Evolutionary conservation across 2,329 filamentous ascomycete species (phyloP).

Genomic region (Tolypocladium paradoxum): DNA sequence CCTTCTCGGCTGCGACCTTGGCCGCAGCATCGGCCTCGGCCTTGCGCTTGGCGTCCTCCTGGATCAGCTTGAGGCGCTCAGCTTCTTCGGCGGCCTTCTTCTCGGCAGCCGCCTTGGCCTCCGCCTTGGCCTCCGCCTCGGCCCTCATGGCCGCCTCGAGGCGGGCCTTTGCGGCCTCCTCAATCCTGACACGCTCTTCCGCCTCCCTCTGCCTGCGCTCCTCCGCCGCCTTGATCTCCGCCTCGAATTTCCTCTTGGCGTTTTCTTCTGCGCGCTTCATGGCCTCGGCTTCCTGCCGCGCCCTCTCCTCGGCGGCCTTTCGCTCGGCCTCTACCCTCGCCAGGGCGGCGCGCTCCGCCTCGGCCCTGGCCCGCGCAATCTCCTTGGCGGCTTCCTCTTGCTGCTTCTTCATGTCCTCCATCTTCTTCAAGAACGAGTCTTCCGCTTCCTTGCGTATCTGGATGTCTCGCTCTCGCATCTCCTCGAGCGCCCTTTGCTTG

Average conservation of each 20-base stretch:
- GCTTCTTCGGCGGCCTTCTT: constrained; percentile 31
- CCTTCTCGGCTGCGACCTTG: constrained; percentile 29
- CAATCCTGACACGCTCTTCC: constrained; percentile 29
- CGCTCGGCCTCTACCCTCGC: constrained; percentile 33
- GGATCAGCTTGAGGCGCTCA: constrained; percentile 24
- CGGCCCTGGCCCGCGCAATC: constrained; percentile 33
- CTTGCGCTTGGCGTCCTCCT: constrained; percentile 26
- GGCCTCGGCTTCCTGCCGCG: constrained; percentile 22
- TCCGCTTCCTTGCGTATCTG: constrained; percentile 37
- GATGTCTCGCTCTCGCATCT: constrained; percentile 31
- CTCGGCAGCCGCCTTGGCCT: constrained; percentile 31
- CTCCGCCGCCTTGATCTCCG: constrained; percentile 31
- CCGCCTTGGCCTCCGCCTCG: constrained; percentile 28
- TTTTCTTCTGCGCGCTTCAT: constrained; percentile 25
- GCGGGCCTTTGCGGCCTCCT: constrained; percentile 33
- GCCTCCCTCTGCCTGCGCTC: constrained; percentile 29
- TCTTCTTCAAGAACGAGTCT: constrained; percentile 27
- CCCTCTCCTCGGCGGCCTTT: constrained; percentile 35
- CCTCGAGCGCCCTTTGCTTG: constrained; percentile 33
- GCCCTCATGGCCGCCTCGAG: constrained; percentile 31
- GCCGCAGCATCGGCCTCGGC: constrained; percentile 27
- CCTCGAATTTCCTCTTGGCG: constrained; percentile 26
- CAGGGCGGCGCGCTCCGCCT: constrained; percentile 33
- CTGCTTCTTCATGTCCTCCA: constrained; percentile 29
- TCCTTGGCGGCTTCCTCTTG: constrained; percentile 36